Base-by-base conservation (phyloP, 139 green algal species). In the Mesostigma viride region DNA sequence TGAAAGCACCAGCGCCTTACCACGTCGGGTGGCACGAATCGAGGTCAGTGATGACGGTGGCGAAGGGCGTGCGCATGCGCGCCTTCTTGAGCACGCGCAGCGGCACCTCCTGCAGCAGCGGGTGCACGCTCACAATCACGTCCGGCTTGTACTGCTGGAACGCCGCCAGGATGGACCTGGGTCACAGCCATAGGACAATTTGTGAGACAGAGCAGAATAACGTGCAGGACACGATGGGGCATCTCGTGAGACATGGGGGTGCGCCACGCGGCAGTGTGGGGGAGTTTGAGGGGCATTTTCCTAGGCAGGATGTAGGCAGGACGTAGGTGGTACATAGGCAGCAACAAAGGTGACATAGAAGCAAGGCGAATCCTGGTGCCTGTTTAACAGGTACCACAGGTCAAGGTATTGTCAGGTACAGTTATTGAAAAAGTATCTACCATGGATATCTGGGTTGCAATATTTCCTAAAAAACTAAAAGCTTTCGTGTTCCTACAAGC, bases 11-110 rank as follows among this genome's bases (percentile, higher is more conserved):
- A n/a, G n/a, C n/a, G n/a, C 3, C 63, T 67, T 33, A 74, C 81
- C 86, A 94, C 31, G 90, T 94, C 78, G 96, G 95, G 83, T 97
- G 91, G 80, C 91, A 97, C 45, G 86, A 96, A 58, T 87, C 95
- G 75, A 96, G 89, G 83, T 98, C 92, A 0, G 92, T 98, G 2
- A 98, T 84, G 0, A 94, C 90, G 22, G 92, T 98, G 32, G 91
- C 89, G 81, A 98, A 97, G 46, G 86, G 84, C 70, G 86, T 83
- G 33, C 81, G 77, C 27, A 82, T 27, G 27, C 84, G 82, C 24
- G 31, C 30, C 63, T 62, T 78, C 57, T 48, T 27, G 28, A 78
- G 58, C 22, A 75, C 35, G 26, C 59, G 67, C n/a, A 78, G 61
- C 27, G 70, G 70, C 26, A 78, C 33, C 3, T 76, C 14, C 86